Evolutionary conservation across 805 yeast genomes (phyloP), one percentile per base, ranked within the genome.

Genomic region (Pichia eremophila): DNA sequence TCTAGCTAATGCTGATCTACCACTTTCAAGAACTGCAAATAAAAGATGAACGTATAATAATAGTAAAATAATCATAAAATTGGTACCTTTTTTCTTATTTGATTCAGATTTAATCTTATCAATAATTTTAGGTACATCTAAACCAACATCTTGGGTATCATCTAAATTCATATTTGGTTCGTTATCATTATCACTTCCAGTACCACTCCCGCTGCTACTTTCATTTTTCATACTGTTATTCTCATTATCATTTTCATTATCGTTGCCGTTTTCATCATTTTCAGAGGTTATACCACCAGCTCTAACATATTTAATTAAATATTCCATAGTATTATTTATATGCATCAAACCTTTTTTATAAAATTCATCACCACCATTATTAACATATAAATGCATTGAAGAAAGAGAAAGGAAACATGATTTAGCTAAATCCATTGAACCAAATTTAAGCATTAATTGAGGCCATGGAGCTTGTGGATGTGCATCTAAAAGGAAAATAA

Each of bases 401-500:
- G 79, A 73, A 17, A 78, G 57, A 3, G 81, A 75, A 19, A 78
- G 69, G 53, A 78, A 77, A 51, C 83, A 78, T 51, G 79, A 73
- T 46, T 78, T 66, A 0, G 82, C 81, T 41, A 78, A 70, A 52
- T 77, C 78, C 52, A 74, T 70, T 54, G 77, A 79, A 53, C 82
- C 77, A 55, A 77, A 77, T 45, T 72, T 70, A 50, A 78, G 62
- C 40, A 80, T 79, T 48, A 78, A 58, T 49, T 76, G 77, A 0
- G 83, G 83, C 81, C 81, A 76, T 4, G 82, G 82, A 1, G 79
- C 67, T 39, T 74, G 73, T 0, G 82, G 83, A 55, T 78, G 81
- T 0, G 80, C 79, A 61, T 78, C 83, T 34, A 77, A 58, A 39
- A 77, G 55, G 1, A 78, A 80, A 7, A 78, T 59, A 36, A 78